Evolutionary conservation across 2,329 filamentous ascomycete species (phyloP), one percentile per base, ranked within the genome.

Genomic region (Harringtonia aguacate): DNA sequence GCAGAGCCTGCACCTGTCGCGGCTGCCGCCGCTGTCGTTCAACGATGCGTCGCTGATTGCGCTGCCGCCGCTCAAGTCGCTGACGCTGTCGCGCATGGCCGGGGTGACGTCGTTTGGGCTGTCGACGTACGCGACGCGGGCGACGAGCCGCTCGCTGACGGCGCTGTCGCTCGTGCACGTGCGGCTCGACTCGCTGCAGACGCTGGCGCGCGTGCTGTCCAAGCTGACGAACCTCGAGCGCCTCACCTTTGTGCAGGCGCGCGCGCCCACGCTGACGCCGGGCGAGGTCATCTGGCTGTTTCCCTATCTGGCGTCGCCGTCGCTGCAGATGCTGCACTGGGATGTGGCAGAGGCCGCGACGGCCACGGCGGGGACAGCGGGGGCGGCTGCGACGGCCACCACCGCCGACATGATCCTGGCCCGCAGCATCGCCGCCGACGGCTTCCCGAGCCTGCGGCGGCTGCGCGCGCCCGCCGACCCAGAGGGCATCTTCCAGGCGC

Each of bases 381-480:
- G n/a, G n/a, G n/a, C n/a, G n/a, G n/a, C n/a, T n/a, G n/a, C n/a
- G n/a, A n/a, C n/a, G n/a, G 58, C 64, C 38, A 70, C 66, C 39
- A 54, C 61, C 4, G 77, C 81, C 1, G 80, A 83, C 41, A 67
- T 70, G 6, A 75, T 83, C 38, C 67, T 88, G 8, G 77, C 81
- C 1, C 67, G 68, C 46, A 78, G 77, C 53, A 84, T 88, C 50
- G 60, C 61, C 6, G 69, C 72, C 2, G 64, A 65, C 5, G 77
- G 77, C 0, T 85, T 89, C 54, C 84, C 84, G 0, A 58, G 63
- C 1, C 68, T 89, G 10, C 66, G 64, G 10, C 64, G 57, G 2
- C 61, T 88, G 17, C 75, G 84, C 43, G 68, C 77, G 0, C 84
- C 82, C 2, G 77, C 77, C 46, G 84, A 89, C 50, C 73, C 81